Evolutionary conservation across 345 rosid genomes (phyloP).

Genomic region (Noccaea bulbosa): DNA sequence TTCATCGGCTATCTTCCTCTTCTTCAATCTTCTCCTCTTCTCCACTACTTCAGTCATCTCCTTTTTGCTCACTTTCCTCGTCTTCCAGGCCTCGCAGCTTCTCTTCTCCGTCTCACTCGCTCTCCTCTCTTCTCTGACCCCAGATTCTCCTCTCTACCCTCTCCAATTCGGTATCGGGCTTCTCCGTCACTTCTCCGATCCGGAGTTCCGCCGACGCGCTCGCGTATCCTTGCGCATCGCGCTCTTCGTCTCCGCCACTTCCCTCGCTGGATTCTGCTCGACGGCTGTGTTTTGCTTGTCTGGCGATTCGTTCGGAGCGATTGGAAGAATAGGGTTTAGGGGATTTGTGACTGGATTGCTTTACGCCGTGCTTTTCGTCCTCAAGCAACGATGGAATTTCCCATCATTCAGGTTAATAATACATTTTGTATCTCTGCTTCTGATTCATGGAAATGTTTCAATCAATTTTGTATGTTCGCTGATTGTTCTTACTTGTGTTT

Average conservation of each 20-base stretch:
- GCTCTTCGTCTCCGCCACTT: slow-evolving; percentile 51
- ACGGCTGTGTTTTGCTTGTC: slow-evolving; percentile 49
- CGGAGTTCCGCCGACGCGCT: slow-evolving; percentile 58
- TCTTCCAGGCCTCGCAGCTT: slow-evolving; percentile 62
- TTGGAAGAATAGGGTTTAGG: slow-evolving; percentile 60
- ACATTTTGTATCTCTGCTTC: background rate
- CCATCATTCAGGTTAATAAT: slow-evolving; percentile 77
- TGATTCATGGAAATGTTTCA: background rate
- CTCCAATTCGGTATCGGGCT: slow-evolving; percentile 50
- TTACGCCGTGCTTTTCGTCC: slow-evolving; percentile 56
- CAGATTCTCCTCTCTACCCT: slow-evolving; percentile 46
- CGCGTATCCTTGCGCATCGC: slow-evolving; percentile 51
- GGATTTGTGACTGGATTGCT: slow-evolving; percentile 73
- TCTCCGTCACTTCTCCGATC: slow-evolving; percentile 46
- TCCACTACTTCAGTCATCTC: slow-evolving; percentile 31
- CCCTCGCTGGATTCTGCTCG: slow-evolving; percentile 53
- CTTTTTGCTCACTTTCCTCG: slow-evolving; percentile 46
- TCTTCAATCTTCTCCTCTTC: slow-evolving; percentile 51
- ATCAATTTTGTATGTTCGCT: slow-evolving; percentile 17
- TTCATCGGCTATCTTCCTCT: slow-evolving; percentile 57
- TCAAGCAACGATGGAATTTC: slow-evolving; percentile 74
- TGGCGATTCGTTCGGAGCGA: slow-evolving; percentile 24
- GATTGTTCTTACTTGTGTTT: slow-evolving; percentile 26
- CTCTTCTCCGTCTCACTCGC: slow-evolving; percentile 63
- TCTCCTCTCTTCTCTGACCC: slow-evolving; percentile 51